These are phyloP conservation scores for Suillus lakei DNA, from an alignment of 768 basidiomycete genomes.

Conservation along the genomic window DNA sequence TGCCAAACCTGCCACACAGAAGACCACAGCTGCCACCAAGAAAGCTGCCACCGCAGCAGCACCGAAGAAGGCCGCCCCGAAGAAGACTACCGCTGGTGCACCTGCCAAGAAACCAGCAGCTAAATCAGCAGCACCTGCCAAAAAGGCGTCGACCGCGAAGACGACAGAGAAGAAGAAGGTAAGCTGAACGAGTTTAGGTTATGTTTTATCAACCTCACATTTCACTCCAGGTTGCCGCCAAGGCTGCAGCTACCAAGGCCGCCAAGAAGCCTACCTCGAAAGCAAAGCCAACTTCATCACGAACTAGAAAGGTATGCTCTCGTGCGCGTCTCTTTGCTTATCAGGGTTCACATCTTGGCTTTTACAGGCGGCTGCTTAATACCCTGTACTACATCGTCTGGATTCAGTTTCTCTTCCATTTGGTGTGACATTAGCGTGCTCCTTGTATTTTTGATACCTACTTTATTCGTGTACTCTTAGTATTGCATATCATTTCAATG, in stretches of 20 bases:
- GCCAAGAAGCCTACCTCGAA: conserved; percentile 27
- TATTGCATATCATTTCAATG: conserved; percentile 8
- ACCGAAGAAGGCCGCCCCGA: conserved; percentile 36
- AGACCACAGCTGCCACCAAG: conserved; percentile 37
- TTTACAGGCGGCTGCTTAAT: neutral
- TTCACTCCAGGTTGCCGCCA: conserved; percentile 29
- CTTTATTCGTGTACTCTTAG: conserved; percentile 11
- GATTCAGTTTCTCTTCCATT: neutral
- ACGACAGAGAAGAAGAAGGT: conserved; percentile 28
- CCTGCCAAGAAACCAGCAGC: conserved; percentile 15
- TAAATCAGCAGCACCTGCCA: conserved; percentile 14
- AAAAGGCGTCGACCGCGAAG: conserved; percentile 30
- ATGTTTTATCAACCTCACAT: neutral
- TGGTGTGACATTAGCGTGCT: conserved; percentile 5
- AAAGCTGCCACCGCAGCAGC: conserved; percentile 33
- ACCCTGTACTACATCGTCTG: neutral
- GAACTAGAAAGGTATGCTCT: conserved; percentile 1
- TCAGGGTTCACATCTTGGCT: neutral
- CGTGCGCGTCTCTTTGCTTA: neutral
- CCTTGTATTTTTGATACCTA: conserved; percentile 10
- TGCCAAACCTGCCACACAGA: conserved; percentile 39
- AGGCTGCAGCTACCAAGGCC: conserved; percentile 34
- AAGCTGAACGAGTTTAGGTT: neutral
- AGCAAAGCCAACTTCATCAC: conserved; percentile 7
- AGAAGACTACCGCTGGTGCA: conserved; percentile 39